Percentiles rank a stretch among this genome's conserved stretches.
phyloP scores from a whole-genome alignment of 2,329 filamentous ascomycete genomes.

The Colletotrichum lindemuthianum region DNA sequence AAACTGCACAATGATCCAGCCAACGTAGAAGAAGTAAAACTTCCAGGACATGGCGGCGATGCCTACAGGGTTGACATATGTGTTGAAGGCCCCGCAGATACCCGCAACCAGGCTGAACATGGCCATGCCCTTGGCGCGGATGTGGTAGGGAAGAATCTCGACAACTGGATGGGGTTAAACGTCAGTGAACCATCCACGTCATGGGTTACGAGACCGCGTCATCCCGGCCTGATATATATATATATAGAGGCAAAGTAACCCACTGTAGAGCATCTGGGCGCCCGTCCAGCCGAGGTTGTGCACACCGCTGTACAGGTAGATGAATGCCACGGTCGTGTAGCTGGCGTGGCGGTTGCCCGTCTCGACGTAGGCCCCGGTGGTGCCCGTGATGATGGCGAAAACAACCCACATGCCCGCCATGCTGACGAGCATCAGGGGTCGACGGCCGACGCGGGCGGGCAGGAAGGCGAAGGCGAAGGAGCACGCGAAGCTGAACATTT shows the following conservation, averaged over 20 bases:
- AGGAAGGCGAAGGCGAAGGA: slow-evolving; percentile 31
- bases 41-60: slow-evolving; percentile 60
- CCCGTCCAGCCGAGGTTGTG: slow-evolving; percentile 35
- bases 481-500: slow-evolving; percentile 35
- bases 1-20: slow-evolving; percentile 45
- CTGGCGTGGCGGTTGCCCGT: slow-evolving; percentile 23
- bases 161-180: slow-evolving; percentile 37
- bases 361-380: slow-evolving; percentile 31
- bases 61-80: slow-evolving; percentile 61
- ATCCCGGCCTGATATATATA: too few relatives aligned
- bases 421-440: slow-evolving; percentile 32
- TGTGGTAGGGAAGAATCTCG: slow-evolving; percentile 63
- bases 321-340: slow-evolving; percentile 26
- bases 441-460: slow-evolving; percentile 31
- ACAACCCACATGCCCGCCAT: slow-evolving; percentile 34
- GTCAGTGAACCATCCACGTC: neutral
- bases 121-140: slow-evolving; percentile 61
- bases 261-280: slow-evolving; percentile 33
- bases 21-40: slow-evolving; percentile 67
- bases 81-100: slow-evolving; percentile 40
- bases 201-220: too few relatives aligned
- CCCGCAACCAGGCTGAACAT: slow-evolving; percentile 38
- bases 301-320: slow-evolving; percentile 34
- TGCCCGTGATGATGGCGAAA: slow-evolving; percentile 27
- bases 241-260: neutral